These are phyloP conservation scores for Blakeslea trispora DNA, from an alignment of 371 early-diverging fungal species.

Conservation along the genomic window DNA sequence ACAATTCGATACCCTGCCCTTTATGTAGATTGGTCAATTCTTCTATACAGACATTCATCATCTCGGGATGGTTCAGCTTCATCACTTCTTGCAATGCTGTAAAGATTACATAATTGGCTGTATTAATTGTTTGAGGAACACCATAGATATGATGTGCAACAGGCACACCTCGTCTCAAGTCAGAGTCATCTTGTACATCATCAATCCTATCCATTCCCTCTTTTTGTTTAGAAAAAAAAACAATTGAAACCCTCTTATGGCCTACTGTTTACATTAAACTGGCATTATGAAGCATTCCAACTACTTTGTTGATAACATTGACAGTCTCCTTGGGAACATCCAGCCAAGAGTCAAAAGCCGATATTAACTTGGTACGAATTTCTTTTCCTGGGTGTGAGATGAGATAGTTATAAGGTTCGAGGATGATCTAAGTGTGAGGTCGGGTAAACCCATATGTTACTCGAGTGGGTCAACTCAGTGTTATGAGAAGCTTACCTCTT, in stretches of 20 bases:
- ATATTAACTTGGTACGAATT: slow-evolving; percentile 85
- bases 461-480: too few species aligned
- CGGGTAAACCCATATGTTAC: too few species aligned
- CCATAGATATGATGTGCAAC: slow-evolving; percentile 97
- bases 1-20: slow-evolving; percentile 71
- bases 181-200: slow-evolving; percentile 95
- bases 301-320: slow-evolving; percentile 74
- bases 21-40: slow-evolving; percentile 29
- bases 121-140: slow-evolving; percentile 88
- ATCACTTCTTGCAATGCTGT: slow-evolving; percentile 81
- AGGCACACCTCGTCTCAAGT: slow-evolving; percentile 86
- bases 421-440: slow-evolving; percentile 64
- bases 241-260: background rate
- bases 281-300: slow-evolving; percentile 95
- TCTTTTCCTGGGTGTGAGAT: slow-evolving; percentile 87
- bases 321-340: slow-evolving; percentile 73
- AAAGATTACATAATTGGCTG: slow-evolving; percentile 95
- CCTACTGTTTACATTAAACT: slow-evolving; percentile 75
- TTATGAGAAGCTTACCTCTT: background rate
- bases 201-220: slow-evolving; percentile 91
- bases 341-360: slow-evolving; percentile 91
- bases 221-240: too few species aligned
- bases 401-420: slow-evolving; percentile 88
- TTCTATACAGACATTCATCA: slow-evolving; percentile 79
- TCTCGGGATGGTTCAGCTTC: slow-evolving; percentile 64